Conservation (phyloP, 495 filamentous ascomycete species). For the Pyrenula massariospora region DNA sequence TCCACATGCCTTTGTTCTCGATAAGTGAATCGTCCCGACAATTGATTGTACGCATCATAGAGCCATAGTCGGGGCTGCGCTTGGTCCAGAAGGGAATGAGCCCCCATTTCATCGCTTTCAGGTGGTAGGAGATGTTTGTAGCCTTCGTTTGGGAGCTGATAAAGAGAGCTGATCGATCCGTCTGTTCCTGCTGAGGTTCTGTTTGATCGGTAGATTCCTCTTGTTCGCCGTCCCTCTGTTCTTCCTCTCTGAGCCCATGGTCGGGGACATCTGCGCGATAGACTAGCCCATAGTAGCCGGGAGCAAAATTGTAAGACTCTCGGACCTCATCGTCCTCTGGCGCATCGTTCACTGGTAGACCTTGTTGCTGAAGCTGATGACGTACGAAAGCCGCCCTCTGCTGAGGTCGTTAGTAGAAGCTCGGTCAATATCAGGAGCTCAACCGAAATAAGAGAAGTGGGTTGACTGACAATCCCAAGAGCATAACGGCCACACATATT, state of each 20-base stretch:
- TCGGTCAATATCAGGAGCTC: not conserved
- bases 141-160: constrained; percentile 9
- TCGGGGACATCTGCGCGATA: constrained; percentile 67
- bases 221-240: constrained; percentile 6
- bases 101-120: constrained; percentile 91
- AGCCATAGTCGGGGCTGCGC: constrained; percentile 61
- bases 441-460: not conserved
- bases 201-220: constrained; percentile 8
- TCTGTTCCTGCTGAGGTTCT: constrained; percentile 3
- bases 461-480: constrained; percentile 55
- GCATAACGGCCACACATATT: constrained; percentile 81
- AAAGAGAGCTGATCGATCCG: not conserved
- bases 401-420: constrained; percentile 1
- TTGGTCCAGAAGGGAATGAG: constrained; percentile 89
- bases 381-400: constrained; percentile 55
- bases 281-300: constrained; percentile 72
- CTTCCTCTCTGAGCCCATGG: constrained; percentile 29
- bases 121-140: constrained; percentile 50
- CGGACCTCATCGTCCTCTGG: constrained; percentile 64
- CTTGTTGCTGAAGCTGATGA: constrained; percentile 54
- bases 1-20: constrained; percentile 77
- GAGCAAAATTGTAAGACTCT: constrained; percentile 87
- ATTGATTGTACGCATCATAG: constrained; percentile 81
- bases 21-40: constrained; percentile 83
- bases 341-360: constrained; percentile 67